Base-by-base conservation (phyloP, 495 filamentous ascomycete species). In the Friedmanniomyces endolithicus region DNA sequence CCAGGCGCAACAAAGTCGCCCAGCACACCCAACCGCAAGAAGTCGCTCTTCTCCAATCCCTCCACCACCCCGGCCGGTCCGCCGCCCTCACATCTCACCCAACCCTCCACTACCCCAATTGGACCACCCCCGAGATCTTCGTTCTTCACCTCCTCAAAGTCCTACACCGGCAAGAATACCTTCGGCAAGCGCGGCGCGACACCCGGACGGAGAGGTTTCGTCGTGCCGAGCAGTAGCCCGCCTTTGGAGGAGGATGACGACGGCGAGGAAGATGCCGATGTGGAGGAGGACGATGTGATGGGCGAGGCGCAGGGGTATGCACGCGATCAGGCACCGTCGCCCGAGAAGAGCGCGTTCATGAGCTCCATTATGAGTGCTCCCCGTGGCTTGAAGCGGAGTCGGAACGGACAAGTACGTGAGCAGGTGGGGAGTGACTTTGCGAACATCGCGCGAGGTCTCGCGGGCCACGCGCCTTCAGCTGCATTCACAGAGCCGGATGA, bases 41-140 rank as follows among this genome's bases (percentile, higher is more conserved):
- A 17, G 16, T 53, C 54, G 23, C 40, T 56, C 54, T 53, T 49
- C 44, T 48, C 58, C 8, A 40, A 57, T 23, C 53, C 58, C 16
- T 61, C 58, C 24, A 61, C 58, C n/a, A 61, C 58, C 6, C 58
- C 58, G 22, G 53, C 58, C 29, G 53, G 54, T 25, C 48, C 53
- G 23, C 55, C 59, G 4, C 59, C 59, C 12, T 54, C 55, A 11
- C 45, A 54, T 29, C 55, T 61, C 14, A 48, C 57, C 22, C 20
- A 60, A 63, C 75, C 80, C 31, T 89, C 88, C 0, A 90, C 84
- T 0, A 90, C 88, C 20, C 88, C 88, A 43, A 80, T 82, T 24
- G 86, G 81, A 11, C 80, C 78, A 46, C 87, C 88, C 14, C 86
- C 86, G 19, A 76, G 78, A 22, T 81, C 77, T 11, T 67, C 78